phyloP scores from a whole-genome alignment of 805 yeast species.

The Candida dendrica region DNA sequence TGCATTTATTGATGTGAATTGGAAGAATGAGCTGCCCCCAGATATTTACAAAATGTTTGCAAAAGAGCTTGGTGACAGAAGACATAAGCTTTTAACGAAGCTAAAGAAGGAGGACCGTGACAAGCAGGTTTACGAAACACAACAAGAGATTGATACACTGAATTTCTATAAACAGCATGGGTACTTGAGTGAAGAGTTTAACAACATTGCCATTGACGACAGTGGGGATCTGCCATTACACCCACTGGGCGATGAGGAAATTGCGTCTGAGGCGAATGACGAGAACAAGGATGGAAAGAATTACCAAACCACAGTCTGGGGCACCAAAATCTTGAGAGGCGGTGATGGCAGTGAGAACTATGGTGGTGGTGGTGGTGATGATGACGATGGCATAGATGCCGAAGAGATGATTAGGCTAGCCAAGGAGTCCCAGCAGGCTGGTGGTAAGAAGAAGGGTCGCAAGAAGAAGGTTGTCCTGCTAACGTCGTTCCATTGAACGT shows the following conservation, averaged over 20 bases:
- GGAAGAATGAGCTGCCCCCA: constrained; percentile 46
- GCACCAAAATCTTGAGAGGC: constrained; percentile 39
- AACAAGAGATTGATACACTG: constrained; percentile 49
- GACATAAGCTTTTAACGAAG: constrained; percentile 41
- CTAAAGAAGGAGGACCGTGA: constrained; percentile 54
- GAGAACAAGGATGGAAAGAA: constrained; percentile 15
- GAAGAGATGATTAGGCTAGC: constrained; percentile 16
- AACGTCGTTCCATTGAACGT: constrained; percentile 3
- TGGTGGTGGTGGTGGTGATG: no score
- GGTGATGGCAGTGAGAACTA: constrained; percentile 21
- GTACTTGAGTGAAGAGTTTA: constrained; percentile 35
- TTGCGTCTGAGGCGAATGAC: constrained; percentile 4
- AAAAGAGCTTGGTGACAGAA: constrained; percentile 50
- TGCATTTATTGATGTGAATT: constrained; percentile 79
- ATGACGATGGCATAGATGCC: constrained; percentile 25
- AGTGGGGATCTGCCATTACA: constrained; percentile 32
- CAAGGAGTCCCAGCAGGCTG: constrained; percentile 8
- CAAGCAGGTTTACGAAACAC: constrained; percentile 45
- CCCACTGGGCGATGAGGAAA: constrained; percentile 18
- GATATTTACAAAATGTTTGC: constrained; percentile 41
- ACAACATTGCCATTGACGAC: constrained; percentile 26
- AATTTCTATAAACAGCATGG: constrained; percentile 41
- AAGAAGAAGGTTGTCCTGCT: constrained; percentile 20
- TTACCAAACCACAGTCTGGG: constrained; percentile 64
- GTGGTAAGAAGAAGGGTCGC: constrained; percentile 6